Percentiles rank a stretch among this genome's conserved stretches.
phyloP scores from a whole-genome alignment of 192 early-diverging fungal species.

The Coemansia biformis region DNA sequence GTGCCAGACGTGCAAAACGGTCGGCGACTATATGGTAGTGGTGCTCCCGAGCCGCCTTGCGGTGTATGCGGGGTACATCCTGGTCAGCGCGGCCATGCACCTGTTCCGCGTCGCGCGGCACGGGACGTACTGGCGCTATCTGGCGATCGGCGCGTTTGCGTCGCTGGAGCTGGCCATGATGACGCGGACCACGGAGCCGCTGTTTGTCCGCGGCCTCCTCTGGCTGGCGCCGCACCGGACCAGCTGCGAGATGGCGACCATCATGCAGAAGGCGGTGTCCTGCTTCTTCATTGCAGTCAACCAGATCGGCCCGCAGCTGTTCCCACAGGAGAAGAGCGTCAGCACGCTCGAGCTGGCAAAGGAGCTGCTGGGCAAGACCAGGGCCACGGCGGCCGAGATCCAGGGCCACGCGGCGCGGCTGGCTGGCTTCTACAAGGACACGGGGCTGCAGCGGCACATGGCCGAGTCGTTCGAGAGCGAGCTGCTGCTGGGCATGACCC shows the following conservation, averaged over 20 bases:
- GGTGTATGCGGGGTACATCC: constrained; percentile 21
- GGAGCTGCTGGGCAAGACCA: constrained; percentile 12
- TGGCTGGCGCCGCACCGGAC: constrained; percentile 38
- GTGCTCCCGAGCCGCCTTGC: constrained; percentile 32
- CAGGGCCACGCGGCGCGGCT: constrained; percentile 14
- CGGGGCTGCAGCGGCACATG: constrained; percentile 19
- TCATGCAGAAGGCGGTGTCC: constrained; percentile 37
- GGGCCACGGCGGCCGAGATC: constrained; percentile 21
- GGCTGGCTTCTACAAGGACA: constrained; percentile 18
- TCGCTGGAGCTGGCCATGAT: constrained; percentile 42
- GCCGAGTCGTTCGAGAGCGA: constrained; percentile 25
- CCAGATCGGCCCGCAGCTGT: constrained; percentile 47
- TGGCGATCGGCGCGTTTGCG: constrained; percentile 35
- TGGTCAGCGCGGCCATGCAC: constrained; percentile 40
- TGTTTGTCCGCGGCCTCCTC: constrained; percentile 18
- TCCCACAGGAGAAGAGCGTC: constrained; percentile 31
- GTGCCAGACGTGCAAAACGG: constrained; percentile 56
- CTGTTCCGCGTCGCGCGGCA: constrained; percentile 35
- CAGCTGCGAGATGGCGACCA: constrained; percentile 37
- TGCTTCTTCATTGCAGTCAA: constrained; percentile 47
- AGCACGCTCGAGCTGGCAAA: constrained; percentile 33
- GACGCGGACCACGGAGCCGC: constrained; percentile 23
- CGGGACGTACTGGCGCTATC: constrained; percentile 46
- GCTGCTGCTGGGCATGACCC: constrained; percentile 34
- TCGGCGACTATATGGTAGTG: constrained; percentile 82